These are phyloP conservation scores for Scenedesmus sp. DNA, from an alignment of 163 green algal genomes.

Conservation along the genomic window DNA sequence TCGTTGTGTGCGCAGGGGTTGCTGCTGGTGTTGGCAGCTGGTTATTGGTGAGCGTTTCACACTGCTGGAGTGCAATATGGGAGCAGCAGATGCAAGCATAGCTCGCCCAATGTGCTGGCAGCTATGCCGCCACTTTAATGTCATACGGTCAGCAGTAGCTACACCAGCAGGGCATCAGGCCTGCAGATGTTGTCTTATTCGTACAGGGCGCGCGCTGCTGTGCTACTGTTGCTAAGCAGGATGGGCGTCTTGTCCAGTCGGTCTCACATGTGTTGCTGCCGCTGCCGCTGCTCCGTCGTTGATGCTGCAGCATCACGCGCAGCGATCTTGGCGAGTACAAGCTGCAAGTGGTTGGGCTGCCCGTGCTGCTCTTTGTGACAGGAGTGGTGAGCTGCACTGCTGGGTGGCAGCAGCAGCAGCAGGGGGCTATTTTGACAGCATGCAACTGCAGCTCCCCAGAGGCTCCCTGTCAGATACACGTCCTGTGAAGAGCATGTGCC, in stretches of 20 bases:
- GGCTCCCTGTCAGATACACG: no score
- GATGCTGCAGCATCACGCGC: constrained; percentile 55
- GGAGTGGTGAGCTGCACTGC: constrained; percentile 51
- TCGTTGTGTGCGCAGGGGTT: constrained; percentile 37
- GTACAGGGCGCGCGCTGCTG: background rate
- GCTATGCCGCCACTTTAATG: no score
- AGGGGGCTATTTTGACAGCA: background rate
- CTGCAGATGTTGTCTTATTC: no score
- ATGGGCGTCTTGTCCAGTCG: background rate
- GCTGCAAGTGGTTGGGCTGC: constrained; percentile 56
- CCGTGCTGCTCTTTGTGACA: constrained; percentile 50
- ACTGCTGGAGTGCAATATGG: background rate
- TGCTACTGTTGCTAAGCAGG: background rate
- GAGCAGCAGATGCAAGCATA: background rate
- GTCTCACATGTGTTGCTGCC: background rate
- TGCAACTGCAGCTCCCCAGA: background rate
- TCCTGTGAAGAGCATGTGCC: no score
- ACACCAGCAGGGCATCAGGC: no score
- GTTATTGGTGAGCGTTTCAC: constrained; percentile 54
- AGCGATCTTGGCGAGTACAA: constrained; percentile 56
- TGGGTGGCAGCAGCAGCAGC: constrained; percentile 23
- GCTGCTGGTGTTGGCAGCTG: constrained; percentile 57
- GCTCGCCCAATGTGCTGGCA: no score
- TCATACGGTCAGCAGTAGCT: no score
- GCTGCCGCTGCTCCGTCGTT: background rate